Conservation (phyloP, 2,329 filamentous ascomycete genomes). For the Fusarium clavum region DNA sequence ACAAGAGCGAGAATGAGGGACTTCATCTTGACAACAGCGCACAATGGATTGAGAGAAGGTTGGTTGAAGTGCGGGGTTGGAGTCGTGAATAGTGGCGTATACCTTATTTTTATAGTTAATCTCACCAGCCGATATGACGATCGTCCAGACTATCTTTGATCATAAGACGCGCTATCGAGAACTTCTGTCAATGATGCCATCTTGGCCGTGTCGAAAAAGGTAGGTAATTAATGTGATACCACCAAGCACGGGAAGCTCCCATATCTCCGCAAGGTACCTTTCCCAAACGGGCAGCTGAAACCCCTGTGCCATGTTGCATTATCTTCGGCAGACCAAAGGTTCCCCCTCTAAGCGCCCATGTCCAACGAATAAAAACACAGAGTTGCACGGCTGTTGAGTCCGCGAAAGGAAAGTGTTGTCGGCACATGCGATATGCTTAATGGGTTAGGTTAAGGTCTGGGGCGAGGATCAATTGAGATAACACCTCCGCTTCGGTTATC, state of each 20-base stretch:
- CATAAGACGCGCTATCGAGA: slow-evolving; percentile 8
- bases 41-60: neutral
- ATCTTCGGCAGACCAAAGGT: slow-evolving; percentile 33
- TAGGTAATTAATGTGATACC: slow-evolving; percentile 36
- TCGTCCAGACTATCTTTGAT: neutral
- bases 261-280: slow-evolving; percentile 25
- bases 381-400: neutral
- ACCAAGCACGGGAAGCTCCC: slow-evolving; percentile 37
- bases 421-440: slow-evolving; percentile 27
- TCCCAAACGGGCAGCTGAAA: slow-evolving; percentile 28
- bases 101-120: slow-evolving; percentile 14
- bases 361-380: neutral
- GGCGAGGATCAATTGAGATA: slow-evolving; percentile 1
- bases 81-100: neutral
- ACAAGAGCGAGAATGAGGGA: slow-evolving; percentile 21
- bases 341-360: slow-evolving; percentile 15
- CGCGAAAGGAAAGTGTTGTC: slow-evolving; percentile 24
- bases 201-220: slow-evolving; percentile 24
- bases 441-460: slow-evolving; percentile 11
- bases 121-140: neutral
- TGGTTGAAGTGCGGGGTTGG: slow-evolving; percentile 14
- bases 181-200: slow-evolving; percentile 34
- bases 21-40: slow-evolving; percentile 23
- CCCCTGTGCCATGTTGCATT: slow-evolving; percentile 18
- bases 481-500: slow-evolving; percentile 1